Evolutionary conservation across 495 filamentous ascomycete genomes (phyloP).

Genomic region (Terfezia claveryi): DNA sequence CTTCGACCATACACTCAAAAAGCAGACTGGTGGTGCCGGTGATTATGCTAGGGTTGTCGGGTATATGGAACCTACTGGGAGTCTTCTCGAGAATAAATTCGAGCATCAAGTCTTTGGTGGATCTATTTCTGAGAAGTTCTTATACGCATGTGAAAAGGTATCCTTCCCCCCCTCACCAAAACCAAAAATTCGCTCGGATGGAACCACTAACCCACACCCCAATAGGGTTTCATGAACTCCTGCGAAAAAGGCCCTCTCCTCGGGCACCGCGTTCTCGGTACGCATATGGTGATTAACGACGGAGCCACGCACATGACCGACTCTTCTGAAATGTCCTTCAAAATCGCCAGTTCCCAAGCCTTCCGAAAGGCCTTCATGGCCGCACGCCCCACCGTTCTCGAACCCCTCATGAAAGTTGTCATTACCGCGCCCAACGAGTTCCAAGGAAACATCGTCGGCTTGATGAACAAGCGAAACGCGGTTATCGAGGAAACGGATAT

Average conservation of each 20-base stretch:
- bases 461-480: conserved; percentile 92
- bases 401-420: conserved; percentile 95
- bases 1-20: conserved; percentile 88
- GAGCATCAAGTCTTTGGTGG: conserved; percentile 74
- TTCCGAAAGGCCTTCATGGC: conserved; percentile 85
- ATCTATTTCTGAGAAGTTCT: conserved; percentile 84
- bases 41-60: conserved; percentile 89
- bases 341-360: conserved; percentile 81
- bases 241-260: conserved; percentile 80
- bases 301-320: conserved; percentile 97
- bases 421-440: conserved; percentile 93
- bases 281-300: conserved; percentile 82
- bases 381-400: conserved; percentile 58
- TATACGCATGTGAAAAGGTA: conserved; percentile 75
- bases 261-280: conserved; percentile 80
- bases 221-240: conserved; percentile 50
- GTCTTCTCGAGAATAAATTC: conserved; percentile 57
- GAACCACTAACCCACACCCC: background rate
- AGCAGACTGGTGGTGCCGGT: conserved; percentile 89
- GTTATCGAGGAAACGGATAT: conserved; percentile 92
- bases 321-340: conserved; percentile 97
- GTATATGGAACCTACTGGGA: conserved; percentile 66
- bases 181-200: background rate
- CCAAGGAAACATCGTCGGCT: conserved; percentile 82
- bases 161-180: background rate